These are phyloP conservation scores for Chlamydomonas urium DNA, from an alignment of 139 green algal species.

Conservation along the genomic window DNA sequence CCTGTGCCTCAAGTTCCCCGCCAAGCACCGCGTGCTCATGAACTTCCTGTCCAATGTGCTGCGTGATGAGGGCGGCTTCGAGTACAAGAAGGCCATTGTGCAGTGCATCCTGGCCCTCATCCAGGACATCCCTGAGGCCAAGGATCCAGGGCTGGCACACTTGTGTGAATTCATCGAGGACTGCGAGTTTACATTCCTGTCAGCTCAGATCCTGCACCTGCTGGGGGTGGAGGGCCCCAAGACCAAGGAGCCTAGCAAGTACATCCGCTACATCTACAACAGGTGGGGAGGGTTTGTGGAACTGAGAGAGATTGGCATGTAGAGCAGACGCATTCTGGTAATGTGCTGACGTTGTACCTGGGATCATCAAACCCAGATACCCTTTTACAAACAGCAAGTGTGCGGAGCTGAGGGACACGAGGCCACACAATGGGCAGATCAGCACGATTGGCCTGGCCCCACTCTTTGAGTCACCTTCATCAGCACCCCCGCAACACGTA, in stretches of 20 bases:
- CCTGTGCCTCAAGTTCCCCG: conserved; percentile 97
- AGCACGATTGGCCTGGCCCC: no score
- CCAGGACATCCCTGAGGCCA: conserved; percentile 91
- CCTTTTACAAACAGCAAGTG: no score
- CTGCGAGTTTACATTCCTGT: conserved; percentile 98
- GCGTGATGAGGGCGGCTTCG: conserved; percentile 86
- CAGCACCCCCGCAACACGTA: no score
- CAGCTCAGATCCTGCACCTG: conserved; percentile 91
- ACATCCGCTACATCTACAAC: conserved; percentile 99
- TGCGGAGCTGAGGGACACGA: no score
- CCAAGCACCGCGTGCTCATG: conserved; percentile 94
- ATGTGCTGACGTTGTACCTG: no score
- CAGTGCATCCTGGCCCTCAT: conserved; percentile 92
- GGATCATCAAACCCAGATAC: no score
- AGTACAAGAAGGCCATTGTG: conserved; percentile 98
- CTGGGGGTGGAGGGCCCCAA: conserved; percentile 68
- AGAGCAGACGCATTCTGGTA: no score
- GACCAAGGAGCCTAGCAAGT: conserved; percentile 68
- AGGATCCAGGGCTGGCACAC: conserved; percentile 92
- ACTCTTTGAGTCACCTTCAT: no score
- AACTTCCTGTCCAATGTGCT: conserved; percentile 88
- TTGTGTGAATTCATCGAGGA: conserved; percentile 99
- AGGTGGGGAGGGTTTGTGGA: no score
- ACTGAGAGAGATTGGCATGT: no score
- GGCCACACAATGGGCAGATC: no score